A percentile compares a stretch with the other conserved stretches of the same genome.
phyloP scores from a whole-genome alignment of 1,284 basidiomycete genomes.

The Apiotrichum mycotoxinovorans region DNA sequence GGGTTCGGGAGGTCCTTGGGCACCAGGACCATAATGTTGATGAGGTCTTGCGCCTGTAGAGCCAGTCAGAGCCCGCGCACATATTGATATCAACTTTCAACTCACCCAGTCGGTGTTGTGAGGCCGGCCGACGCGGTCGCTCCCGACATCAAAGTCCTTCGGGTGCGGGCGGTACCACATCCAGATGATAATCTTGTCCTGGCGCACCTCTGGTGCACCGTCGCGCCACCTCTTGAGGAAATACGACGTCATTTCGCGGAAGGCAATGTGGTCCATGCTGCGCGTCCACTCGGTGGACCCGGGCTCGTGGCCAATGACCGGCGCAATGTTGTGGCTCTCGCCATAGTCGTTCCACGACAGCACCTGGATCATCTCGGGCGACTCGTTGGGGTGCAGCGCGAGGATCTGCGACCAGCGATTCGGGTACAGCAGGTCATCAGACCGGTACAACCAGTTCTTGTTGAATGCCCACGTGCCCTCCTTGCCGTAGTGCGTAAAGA shows the following conservation, averaged over 20 bases:
- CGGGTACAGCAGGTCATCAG: conserved; percentile 48
- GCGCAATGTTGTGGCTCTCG: conserved; percentile 47
- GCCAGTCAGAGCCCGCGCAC: not conserved
- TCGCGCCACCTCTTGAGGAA: conserved; percentile 36
- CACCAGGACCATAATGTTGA: conserved; percentile 38
- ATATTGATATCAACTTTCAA: not conserved
- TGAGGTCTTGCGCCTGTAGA: conserved; percentile 47
- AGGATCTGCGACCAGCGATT: conserved; percentile 43
- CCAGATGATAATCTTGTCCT: conserved; percentile 26
- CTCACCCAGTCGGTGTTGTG: conserved; percentile 43
- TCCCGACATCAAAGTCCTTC: conserved; percentile 13
- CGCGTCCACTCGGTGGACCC: conserved; percentile 46
- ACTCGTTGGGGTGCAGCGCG: conserved; percentile 16
- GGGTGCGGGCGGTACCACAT: conserved; percentile 45
- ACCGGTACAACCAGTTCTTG: conserved; percentile 52
- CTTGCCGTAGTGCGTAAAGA: conserved; percentile 56
- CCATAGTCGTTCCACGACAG: conserved; percentile 52
- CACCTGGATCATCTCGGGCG: conserved; percentile 46
- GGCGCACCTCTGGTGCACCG: conserved; percentile 11
- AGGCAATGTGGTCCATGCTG: conserved; percentile 45
- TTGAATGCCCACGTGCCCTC: conserved; percentile 46
- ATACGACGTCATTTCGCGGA: conserved; percentile 42
- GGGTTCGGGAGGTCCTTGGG: conserved; percentile 12
- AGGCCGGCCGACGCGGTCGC: conserved; percentile 37
- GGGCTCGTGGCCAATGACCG: conserved; percentile 44